A percentile compares a stretch with the other conserved stretches of the same genome.
These are phyloP conservation scores for Phytophthora europaea DNA, from an alignment of 352 stramenopile species.

Conservation along the genomic window DNA sequence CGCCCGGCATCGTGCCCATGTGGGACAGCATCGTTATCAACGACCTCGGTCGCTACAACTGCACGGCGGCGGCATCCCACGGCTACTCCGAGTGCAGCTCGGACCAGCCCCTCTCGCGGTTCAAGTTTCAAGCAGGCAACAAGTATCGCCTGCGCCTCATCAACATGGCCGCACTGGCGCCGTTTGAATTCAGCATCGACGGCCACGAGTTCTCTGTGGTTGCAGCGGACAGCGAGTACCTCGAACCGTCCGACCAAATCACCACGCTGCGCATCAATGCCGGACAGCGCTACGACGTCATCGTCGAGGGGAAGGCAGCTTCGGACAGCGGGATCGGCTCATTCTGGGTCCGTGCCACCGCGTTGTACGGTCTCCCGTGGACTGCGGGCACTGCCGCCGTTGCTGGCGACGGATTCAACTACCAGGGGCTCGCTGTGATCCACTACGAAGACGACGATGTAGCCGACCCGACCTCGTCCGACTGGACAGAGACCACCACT, in stretches of 20 bases:
- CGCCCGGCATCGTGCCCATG: conserved; percentile 26
- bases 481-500: conserved; percentile 23
- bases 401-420: conserved; percentile 36
- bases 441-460: conserved; percentile 25
- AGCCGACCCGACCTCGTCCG: conserved; percentile 22
- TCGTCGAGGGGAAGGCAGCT: conserved; percentile 31
- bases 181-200: conserved; percentile 47
- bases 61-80: conserved; percentile 26
- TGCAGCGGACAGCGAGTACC: conserved; percentile 33
- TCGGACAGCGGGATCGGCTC: conserved; percentile 14
- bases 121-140: conserved; percentile 35
- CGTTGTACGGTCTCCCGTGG: conserved; percentile 33
- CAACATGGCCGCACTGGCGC: conserved; percentile 41
- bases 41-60: conserved; percentile 45
- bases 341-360: conserved; percentile 42
- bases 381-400: conserved; percentile 21
- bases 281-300: conserved; percentile 42
- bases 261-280: conserved; percentile 41
- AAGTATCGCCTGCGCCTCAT: conserved; percentile 44
- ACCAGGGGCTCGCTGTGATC: conserved; percentile 27
- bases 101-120: conserved; percentile 29
- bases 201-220: conserved; percentile 40
- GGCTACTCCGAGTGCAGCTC: conserved; percentile 22
- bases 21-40: conserved; percentile 47
- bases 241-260: conserved; percentile 39